phyloP scores from a whole-genome alignment of 768 basidiomycete species.

The Podaxis sp. region DNA sequence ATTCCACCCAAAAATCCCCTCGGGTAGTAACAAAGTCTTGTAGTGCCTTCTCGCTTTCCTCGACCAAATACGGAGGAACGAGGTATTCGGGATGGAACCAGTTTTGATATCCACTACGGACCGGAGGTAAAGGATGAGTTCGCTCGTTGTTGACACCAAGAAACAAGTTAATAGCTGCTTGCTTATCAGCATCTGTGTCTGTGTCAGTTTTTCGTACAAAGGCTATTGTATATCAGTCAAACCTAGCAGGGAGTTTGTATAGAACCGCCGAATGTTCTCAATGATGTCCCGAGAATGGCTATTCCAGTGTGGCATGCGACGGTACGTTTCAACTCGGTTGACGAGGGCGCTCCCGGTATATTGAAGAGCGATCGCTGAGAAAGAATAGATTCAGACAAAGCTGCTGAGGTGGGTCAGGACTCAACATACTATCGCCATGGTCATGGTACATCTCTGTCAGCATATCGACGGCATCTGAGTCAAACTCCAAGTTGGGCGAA shows the following conservation, averaged over 20 bases:
- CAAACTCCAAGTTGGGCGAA: slow-evolving; percentile 82
- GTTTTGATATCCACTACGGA: slow-evolving; percentile 73
- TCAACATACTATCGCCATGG: slow-evolving; percentile 83
- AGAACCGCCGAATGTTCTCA: slow-evolving; percentile 92
- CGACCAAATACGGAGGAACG: slow-evolving; percentile 61
- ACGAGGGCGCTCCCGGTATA: slow-evolving; percentile 97
- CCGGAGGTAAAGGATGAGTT: slow-evolving; percentile 46
- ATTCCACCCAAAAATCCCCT: slow-evolving; percentile 86
- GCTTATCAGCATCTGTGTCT: slow-evolving; percentile 87
- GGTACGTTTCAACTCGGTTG: slow-evolving; percentile 94
- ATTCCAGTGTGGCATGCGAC: slow-evolving; percentile 95
- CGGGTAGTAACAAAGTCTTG: slow-evolving; percentile 55
- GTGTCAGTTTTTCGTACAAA: neutral
- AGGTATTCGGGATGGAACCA: slow-evolving; percentile 84
- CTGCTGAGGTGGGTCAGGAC: neutral
- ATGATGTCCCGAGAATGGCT: slow-evolving; percentile 96
- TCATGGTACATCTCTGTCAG: slow-evolving; percentile 99
- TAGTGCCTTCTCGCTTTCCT: slow-evolving; percentile 65
- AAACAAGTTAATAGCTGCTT: slow-evolving; percentile 97
- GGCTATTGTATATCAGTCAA: neutral
- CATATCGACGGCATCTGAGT: slow-evolving; percentile 95
- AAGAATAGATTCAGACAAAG: slow-evolving; percentile 5
- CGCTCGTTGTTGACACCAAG: slow-evolving; percentile 70
- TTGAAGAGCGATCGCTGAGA: slow-evolving; percentile 85
- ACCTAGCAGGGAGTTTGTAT: slow-evolving; percentile 93